Evolutionary conservation across 768 basidiomycete species (phyloP).

Genomic region (Omphalotus guepiniiformis): DNA sequence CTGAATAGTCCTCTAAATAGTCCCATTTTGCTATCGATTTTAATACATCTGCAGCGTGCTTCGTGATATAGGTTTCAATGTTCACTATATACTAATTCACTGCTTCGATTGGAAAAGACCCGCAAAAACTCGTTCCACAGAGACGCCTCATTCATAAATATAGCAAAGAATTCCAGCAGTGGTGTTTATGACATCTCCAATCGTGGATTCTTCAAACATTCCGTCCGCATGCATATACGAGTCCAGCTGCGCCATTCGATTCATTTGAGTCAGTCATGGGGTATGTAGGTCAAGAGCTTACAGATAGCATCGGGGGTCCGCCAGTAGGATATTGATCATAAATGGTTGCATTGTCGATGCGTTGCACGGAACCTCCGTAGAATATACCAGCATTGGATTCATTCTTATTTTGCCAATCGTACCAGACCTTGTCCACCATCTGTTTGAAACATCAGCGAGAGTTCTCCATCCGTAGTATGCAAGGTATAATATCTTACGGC

Average conservation of each 20-base stretch:
- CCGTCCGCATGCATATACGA: conserved; percentile 24
- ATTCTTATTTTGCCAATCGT: conserved; percentile 27
- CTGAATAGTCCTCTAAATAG: too few relatives aligned
- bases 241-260: conserved; percentile 16
- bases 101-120: neutral
- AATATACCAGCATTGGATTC: conserved; percentile 21
- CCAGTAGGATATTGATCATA: conserved; percentile 22
- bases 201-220: conserved; percentile 18
- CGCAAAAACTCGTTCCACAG: neutral
- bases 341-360: conserved; percentile 15
- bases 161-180: conserved; percentile 30
- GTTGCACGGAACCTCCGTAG: conserved; percentile 27
- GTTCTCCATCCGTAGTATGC: neutral
- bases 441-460: conserved; percentile 2
- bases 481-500: conserved; percentile 18
- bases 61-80: too few relatives aligned
- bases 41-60: too few relatives aligned
- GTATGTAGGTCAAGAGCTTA: conserved; percentile 4
- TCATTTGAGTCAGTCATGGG: neutral
- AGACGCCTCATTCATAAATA: conserved; percentile 25
- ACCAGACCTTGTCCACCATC: conserved; percentile 36
- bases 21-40: too few relatives aligned
- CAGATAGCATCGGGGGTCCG: conserved; percentile 19
- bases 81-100: neutral
- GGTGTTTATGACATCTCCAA: conserved; percentile 27